Percentiles rank a stretch among this genome's conserved stretches.
These are phyloP conservation scores for Trypanosoma mega DNA, from an alignment of 208 protist species.

Conservation along the genomic window DNA sequence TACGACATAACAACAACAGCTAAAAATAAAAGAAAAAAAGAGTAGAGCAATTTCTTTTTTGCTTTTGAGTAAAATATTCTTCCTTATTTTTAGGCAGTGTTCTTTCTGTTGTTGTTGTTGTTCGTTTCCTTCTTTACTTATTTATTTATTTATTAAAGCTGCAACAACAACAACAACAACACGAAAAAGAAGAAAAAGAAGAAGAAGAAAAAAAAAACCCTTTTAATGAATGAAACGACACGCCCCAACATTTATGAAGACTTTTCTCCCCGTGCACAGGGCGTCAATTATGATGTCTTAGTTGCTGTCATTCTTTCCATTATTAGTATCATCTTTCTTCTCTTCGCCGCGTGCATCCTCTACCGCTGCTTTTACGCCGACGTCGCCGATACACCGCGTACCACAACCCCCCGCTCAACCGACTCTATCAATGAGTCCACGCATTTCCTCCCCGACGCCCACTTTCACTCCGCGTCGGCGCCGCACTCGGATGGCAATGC, in stretches of 20 bases:
- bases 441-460: too few relatives aligned
- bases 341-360: not conserved
- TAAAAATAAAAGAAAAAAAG: too few relatives aligned
- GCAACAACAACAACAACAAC: too few relatives aligned
- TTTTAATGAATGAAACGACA: not conserved
- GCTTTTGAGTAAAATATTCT: not conserved
- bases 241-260: conserved; percentile 18
- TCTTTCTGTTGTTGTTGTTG: conserved; percentile 9
- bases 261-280: not conserved
- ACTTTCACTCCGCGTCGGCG: too few relatives aligned
- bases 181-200: too few relatives aligned
- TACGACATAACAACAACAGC: too few relatives aligned
- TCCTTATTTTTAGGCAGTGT: conserved; percentile 1
- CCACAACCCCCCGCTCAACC: too few relatives aligned
- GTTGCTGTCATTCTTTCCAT: not conserved
- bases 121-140: conserved; percentile 4
- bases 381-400: too few relatives aligned
- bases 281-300: not conserved
- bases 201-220: too few relatives aligned
- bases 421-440: too few relatives aligned
- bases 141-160: not conserved
- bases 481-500: too few relatives aligned
- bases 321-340: not conserved
- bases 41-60: conserved; percentile 10
- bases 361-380: conserved; percentile 5